Conservation (phyloP, 768 basidiomycete species). For the Tricholoma saponaceum region DNA sequence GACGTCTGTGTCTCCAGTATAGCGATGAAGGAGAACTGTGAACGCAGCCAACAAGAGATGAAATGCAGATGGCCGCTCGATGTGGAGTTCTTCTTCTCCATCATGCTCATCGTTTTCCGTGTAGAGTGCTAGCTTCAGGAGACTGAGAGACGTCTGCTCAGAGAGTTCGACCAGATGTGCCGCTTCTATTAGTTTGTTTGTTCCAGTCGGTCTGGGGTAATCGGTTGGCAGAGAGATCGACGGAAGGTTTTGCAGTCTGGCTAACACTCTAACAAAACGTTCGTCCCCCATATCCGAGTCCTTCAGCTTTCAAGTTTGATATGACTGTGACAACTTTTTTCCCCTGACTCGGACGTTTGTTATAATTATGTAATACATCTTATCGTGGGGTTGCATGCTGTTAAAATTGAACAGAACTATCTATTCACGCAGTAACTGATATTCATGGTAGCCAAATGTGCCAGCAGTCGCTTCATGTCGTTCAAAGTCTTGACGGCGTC, state of each 20-base stretch:
- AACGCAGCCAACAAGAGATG: conserved; percentile 93
- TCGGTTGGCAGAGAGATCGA: conserved; percentile 93
- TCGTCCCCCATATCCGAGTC: conserved; percentile 31
- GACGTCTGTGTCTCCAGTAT: conserved; percentile 93
- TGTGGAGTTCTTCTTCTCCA: conserved; percentile 37
- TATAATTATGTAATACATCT: no score
- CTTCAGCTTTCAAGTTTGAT: background rate
- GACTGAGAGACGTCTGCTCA: conserved; percentile 67
- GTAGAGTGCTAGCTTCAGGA: conserved; percentile 79
- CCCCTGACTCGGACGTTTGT: no score
- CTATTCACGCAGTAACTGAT: no score
- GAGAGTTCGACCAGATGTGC: conserved; percentile 70
- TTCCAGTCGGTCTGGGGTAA: conserved; percentile 79
- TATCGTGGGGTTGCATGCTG: no score
- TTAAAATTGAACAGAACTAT: no score
- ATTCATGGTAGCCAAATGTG: no score
- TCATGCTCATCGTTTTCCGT: conserved; percentile 52
- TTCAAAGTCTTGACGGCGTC: no score
- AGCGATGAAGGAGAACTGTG: conserved; percentile 84
- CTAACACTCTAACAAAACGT: conserved; percentile 52
- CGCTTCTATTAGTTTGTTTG: conserved; percentile 81
- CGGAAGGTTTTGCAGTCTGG: conserved; percentile 75
- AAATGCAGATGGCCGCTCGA: conserved; percentile 71
- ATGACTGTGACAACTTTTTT: no score
- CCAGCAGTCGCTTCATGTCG: no score